phyloP scores from a whole-genome alignment of 306 rosid genomes.

The Lathyrus aphaca region DNA sequence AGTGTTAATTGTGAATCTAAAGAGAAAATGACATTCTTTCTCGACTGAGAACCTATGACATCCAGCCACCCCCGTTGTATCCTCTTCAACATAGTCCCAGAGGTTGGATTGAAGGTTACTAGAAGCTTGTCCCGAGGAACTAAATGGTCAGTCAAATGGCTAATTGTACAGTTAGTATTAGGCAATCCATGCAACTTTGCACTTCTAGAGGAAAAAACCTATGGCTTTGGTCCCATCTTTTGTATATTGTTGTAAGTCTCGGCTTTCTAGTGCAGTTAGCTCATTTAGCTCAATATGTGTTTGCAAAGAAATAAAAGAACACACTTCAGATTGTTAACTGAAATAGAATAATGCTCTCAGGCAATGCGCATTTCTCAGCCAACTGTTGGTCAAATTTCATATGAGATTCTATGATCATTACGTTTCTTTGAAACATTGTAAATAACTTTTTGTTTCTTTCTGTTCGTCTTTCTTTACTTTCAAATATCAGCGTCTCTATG shows the following conservation, averaged over 20 bases:
- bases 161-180: constrained; percentile 67
- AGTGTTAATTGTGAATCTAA: constrained; percentile 34
- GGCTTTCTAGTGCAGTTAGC: constrained; percentile 35
- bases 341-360: constrained; percentile 5
- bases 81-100: constrained; percentile 35
- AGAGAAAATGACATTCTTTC: constrained; percentile 34
- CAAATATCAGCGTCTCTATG: background rate
- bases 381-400: constrained; percentile 9
- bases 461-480: background rate
- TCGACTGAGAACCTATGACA: constrained; percentile 51
- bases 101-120: constrained; percentile 62
- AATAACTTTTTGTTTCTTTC: background rate
- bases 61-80: constrained; percentile 42
- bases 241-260: constrained; percentile 50
- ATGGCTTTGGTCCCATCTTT: constrained; percentile 40
- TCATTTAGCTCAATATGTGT: constrained; percentile 37
- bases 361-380: background rate
- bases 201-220: constrained; percentile 29
- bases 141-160: constrained; percentile 43
- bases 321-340: constrained; percentile 15
- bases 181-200: constrained; percentile 40
- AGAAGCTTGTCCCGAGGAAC: constrained; percentile 38
- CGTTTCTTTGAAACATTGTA: background rate
- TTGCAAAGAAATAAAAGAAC: constrained; percentile 38
- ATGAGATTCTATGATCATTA: background rate